phyloP scores from a whole-genome alignment of 2,329 filamentous ascomycete species.

The Phyllosticta paracitricarpa region DNA sequence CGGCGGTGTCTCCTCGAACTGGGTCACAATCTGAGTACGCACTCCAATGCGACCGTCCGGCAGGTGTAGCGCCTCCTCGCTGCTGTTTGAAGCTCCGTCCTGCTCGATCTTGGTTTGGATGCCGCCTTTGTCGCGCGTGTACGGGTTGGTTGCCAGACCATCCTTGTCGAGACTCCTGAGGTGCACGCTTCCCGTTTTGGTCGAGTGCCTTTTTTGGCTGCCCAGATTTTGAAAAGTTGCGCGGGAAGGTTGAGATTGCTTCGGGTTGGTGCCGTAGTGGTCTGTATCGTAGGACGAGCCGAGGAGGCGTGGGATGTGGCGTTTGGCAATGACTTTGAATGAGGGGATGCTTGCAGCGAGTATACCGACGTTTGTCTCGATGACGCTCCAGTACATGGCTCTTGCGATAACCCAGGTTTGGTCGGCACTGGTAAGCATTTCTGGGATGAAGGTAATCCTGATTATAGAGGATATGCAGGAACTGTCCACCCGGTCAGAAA shows the following conservation, averaged over 20 bases:
- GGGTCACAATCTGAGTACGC: constrained; percentile 9
- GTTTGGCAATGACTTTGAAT: constrained; percentile 11
- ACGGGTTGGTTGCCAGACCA: not conserved
- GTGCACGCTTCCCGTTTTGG: not conserved
- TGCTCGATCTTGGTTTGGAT: constrained; percentile 10
- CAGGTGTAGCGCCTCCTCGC: constrained; percentile 8
- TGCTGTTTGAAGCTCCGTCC: constrained; percentile 7
- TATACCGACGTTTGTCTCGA: constrained; percentile 11
- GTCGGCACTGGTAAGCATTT: constrained; percentile 6
- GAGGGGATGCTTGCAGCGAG: constrained; percentile 10
- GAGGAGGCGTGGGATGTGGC: constrained; percentile 8
- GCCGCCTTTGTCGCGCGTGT: not conserved
- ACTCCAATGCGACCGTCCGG: constrained; percentile 9
- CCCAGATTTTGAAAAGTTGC: constrained; percentile 6
- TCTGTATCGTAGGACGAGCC: constrained; percentile 10
- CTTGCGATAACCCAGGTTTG: constrained; percentile 8
- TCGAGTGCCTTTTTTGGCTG: not conserved
- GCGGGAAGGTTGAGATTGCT: not conserved
- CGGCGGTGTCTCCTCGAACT: not conserved
- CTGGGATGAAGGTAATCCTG: constrained; percentile 8
- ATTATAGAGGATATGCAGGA: constrained; percentile 11
- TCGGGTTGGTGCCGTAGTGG: not conserved
- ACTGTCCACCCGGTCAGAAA: not conserved
- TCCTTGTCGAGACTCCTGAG: constrained; percentile 7
- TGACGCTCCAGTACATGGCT: constrained; percentile 11